phyloP scores from a whole-genome alignment of 2,329 filamentous ascomycete species.

The Didymella pinodella region DNA sequence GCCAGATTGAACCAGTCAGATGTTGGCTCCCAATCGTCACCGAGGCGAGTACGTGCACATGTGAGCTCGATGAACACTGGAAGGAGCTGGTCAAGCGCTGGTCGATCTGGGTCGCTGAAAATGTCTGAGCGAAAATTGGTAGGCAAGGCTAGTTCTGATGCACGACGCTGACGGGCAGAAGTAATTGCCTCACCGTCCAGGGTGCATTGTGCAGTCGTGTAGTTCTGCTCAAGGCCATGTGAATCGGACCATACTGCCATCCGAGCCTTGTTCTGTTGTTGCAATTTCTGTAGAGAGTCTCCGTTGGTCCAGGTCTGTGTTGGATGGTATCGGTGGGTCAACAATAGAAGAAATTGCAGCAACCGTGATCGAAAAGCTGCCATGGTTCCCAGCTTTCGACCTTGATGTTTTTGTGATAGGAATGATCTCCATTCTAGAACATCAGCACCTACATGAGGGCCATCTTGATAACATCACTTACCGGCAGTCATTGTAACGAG shows the following conservation, averaged over 20 bases:
- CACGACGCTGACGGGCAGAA: constrained; percentile 33
- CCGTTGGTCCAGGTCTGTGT: constrained; percentile 50
- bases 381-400: constrained; percentile 47
- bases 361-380: constrained; percentile 59
- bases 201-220: constrained; percentile 14
- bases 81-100: constrained; percentile 53
- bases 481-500: constrained; percentile 46
- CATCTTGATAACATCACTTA: constrained; percentile 20
- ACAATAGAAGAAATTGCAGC: constrained; percentile 57
- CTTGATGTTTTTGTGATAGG: constrained; percentile 53
- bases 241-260: constrained; percentile 20
- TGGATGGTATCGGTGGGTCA: constrained; percentile 54
- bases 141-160: constrained; percentile 38
- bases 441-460: constrained; percentile 5
- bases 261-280: constrained; percentile 48
- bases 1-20: constrained; percentile 57
- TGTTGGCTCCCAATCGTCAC: constrained; percentile 46
- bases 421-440: constrained; percentile 53
- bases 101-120: constrained; percentile 47
- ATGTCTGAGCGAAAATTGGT: constrained; percentile 29
- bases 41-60: constrained; percentile 44
- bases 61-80: constrained; percentile 63
- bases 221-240: constrained; percentile 34
- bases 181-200: neutral
- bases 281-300: constrained; percentile 47